Conservation (phyloP, 176 grass and related monocot species). For the Raddia distichophylla region DNA sequence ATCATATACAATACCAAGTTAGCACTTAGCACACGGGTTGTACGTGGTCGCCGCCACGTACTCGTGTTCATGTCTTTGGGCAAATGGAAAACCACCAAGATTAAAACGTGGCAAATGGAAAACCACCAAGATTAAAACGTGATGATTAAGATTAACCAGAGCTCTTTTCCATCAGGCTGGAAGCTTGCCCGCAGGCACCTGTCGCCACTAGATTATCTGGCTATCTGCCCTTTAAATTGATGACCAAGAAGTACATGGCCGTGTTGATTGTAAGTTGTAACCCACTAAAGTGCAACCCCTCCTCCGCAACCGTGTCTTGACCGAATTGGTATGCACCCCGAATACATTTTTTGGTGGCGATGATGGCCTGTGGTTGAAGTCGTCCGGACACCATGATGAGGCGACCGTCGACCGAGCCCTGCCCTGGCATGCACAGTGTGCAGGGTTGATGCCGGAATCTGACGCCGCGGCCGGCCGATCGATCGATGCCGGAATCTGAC, state of each 20-base stretch:
- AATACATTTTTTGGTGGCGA: conserved; percentile 36
- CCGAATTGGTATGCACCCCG: conserved; percentile 40
- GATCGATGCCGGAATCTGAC: neutral
- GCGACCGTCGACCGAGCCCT: too few species aligned
- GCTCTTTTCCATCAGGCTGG: neutral
- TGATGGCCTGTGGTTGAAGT: conserved; percentile 18
- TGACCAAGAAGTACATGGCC: neutral
- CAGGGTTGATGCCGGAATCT: conserved; percentile 3
- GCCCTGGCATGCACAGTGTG: conserved; percentile 12
- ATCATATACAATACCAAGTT: neutral
- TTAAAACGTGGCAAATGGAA: conserved; percentile 5
- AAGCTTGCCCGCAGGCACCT: conserved; percentile 25
- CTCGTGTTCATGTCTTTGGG: neutral
- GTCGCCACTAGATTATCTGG: neutral
- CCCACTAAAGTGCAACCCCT: neutral
- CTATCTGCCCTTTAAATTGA: neutral
- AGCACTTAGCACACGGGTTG: conserved; percentile 4
- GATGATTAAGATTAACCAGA: neutral
- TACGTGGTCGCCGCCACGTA: conserved; percentile 10
- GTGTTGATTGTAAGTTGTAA: neutral
- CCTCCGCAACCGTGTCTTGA: conserved; percentile 38
- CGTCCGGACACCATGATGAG: conserved; percentile 13
- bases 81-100: neutral
- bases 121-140: neutral
- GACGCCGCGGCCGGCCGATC: neutral